phyloP scores from a whole-genome alignment of 2,329 filamentous ascomycete genomes.

The Aureobasidium sp. region DNA sequence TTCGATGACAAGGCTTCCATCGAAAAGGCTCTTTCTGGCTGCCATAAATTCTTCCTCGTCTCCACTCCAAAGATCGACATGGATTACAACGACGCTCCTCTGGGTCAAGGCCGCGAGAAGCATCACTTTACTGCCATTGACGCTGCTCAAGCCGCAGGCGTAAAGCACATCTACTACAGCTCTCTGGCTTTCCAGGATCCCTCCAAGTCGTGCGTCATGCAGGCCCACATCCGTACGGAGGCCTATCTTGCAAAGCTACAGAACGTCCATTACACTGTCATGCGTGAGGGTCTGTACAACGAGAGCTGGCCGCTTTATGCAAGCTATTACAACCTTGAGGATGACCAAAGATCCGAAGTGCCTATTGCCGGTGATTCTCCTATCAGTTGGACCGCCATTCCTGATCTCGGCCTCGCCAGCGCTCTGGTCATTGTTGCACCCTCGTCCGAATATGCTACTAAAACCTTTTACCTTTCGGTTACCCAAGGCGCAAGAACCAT shows the following conservation, averaged over 20 bases:
- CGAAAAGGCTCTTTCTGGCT: conserved; percentile 28
- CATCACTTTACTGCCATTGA: conserved; percentile 37
- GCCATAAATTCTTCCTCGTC: conserved; percentile 36
- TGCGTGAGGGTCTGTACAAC: conserved; percentile 38
- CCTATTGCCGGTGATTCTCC: conserved; percentile 32
- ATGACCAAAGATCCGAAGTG: conserved; percentile 30
- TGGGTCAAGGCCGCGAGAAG: conserved; percentile 34
- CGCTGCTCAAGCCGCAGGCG: conserved; percentile 32
- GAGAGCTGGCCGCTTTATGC: conserved; percentile 41
- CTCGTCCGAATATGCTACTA: conserved; percentile 26
- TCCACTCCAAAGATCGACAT: conserved; percentile 35
- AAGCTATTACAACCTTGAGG: conserved; percentile 32
- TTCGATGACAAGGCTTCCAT: conserved; percentile 32
- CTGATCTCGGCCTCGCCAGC: conserved; percentile 35
- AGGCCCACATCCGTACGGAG: conserved; percentile 39
- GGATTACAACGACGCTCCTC: conserved; percentile 35
- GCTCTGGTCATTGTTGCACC: conserved; percentile 31
- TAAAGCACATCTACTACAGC: conserved; percentile 40
- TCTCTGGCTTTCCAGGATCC: conserved; percentile 35
- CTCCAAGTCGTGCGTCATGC: conserved; percentile 36
- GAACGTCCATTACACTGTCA: conserved; percentile 27
- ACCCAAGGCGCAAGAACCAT: conserved; percentile 19
- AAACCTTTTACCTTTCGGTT: conserved; percentile 32
- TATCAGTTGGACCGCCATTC: conserved; percentile 37
- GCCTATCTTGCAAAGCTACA: conserved; percentile 25